Percentiles rank a stretch among this genome's conserved stretches.
Evolutionary conservation across 495 filamentous ascomycete species (phyloP).

Genomic region (Aspergillus sclerotiicarbonarius): DNA sequence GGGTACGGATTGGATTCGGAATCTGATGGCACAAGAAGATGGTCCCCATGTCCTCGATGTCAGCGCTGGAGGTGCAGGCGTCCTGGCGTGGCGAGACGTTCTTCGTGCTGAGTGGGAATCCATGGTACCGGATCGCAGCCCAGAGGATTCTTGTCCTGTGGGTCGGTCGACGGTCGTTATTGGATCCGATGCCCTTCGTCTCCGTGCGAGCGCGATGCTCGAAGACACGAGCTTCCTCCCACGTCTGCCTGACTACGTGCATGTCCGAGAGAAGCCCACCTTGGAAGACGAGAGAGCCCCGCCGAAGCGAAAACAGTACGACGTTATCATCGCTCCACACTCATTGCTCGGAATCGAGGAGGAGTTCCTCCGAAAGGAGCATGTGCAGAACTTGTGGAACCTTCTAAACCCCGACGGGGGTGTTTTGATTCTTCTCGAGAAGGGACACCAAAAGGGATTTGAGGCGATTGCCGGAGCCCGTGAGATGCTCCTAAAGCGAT

Average conservation of each 20-base stretch:
- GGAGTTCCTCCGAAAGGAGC: conserved; percentile 68
- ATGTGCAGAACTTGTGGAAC: conserved; percentile 84
- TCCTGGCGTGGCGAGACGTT: conserved; percentile 82
- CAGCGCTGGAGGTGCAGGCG: conserved; percentile 77
- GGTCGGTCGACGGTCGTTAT: conserved; percentile 63
- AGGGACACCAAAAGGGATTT: conserved; percentile 87
- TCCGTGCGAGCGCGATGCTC: conserved; percentile 71
- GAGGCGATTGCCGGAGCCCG: conserved; percentile 86
- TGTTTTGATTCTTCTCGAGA: conserved; percentile 84
- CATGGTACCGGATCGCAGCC: conserved; percentile 47
- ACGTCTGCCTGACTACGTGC: conserved; percentile 86
- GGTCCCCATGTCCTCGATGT: conserved; percentile 82
- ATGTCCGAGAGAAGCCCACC: conserved; percentile 50
- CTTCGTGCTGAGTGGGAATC: conserved; percentile 74
- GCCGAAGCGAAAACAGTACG: conserved; percentile 72
- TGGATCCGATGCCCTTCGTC: conserved; percentile 64
- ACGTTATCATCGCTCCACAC: conserved; percentile 88
- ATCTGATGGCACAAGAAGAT: conserved; percentile 62
- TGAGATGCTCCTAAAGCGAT: conserved; percentile 68
- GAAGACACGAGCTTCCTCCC: conserved; percentile 91
- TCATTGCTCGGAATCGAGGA: conserved; percentile 70
- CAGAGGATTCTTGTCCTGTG: conserved; percentile 42
- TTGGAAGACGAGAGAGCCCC: conserved; percentile 41
- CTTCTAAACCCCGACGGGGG: conserved; percentile 82
- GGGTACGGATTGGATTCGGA: conserved; percentile 73